Evolutionary conservation across 192 early-diverging fungal species (phyloP).

Genomic region (Chytriomyces sp.): DNA sequence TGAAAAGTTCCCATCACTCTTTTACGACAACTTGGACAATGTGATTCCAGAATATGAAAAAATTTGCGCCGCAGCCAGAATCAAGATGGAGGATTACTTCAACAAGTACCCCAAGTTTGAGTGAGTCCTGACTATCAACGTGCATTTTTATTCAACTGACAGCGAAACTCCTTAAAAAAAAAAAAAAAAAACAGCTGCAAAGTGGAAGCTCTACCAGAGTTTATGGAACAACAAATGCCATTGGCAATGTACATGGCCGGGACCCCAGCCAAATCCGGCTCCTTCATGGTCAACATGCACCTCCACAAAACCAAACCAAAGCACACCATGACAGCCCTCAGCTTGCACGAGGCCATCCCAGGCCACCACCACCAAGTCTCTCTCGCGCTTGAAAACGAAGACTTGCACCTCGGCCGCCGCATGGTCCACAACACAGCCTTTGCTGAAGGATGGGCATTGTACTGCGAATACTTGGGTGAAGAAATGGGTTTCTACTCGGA

Average conservation of each 20-base stretch:
- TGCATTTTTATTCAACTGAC: background rate
- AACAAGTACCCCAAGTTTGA: conserved; percentile 38
- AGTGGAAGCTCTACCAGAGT: conserved; percentile 30
- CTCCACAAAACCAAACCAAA: conserved; percentile 30
- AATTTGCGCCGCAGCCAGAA: conserved; percentile 21
- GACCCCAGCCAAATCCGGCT: conserved; percentile 32
- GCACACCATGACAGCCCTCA: conserved; percentile 20
- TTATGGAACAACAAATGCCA: conserved; percentile 26
- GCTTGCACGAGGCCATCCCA: conserved; percentile 38
- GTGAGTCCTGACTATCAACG: background rate
- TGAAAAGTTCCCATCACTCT: conserved; percentile 41
- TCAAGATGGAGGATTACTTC: conserved; percentile 44
- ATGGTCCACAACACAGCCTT: conserved; percentile 32
- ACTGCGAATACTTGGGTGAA: conserved; percentile 44
- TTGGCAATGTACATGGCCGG: conserved; percentile 39
- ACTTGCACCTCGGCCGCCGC: conserved; percentile 36
- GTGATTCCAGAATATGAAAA: conserved; percentile 39
- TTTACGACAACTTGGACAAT: conserved; percentile 34
- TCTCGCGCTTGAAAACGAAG: conserved; percentile 37
- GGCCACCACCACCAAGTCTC: conserved; percentile 43
- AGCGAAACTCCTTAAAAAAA: too few relatives aligned
- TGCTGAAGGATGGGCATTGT: conserved; percentile 47
- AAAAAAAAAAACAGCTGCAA: background rate
- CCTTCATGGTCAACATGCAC: conserved; percentile 30
- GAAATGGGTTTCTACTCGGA: conserved; percentile 49